Evolutionary conservation across 1,139 yeast species (phyloP), one percentile per base, ranked within the genome.

Genomic region (Geotrichum aggregatum): DNA sequence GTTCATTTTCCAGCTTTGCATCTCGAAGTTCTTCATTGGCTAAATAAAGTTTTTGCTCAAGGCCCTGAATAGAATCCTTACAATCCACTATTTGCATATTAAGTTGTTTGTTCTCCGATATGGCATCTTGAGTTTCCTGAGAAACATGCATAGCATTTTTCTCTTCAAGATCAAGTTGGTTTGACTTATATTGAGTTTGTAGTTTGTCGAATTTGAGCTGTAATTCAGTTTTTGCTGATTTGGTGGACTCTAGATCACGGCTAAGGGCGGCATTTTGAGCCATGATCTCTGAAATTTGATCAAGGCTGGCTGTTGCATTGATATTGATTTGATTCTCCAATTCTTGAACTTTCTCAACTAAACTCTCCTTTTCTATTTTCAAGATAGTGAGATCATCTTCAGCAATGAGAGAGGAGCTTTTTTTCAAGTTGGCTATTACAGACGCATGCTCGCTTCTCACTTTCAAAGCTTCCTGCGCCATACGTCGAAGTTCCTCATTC

Each of bases 401-500:
- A n/a, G 47, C 54, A 39, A 40, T 50, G 21, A 11, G 6, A 16
- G 26, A 7, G 6, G 11, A 14, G 18, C 46, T 30, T 48, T 58
- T 52, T 41, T 50, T 48, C 14, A 42, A 14, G 44, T 52, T 36
- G 14, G 52, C 55, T 18, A 57, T 28, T 47, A 60, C 49, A 3
- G 28, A 2, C n/a, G 18, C 24, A 24, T 41, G 48, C 6, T 44
- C 56, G 47, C 59, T 49, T 31, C 62, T 50, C 50, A 64, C 52
- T 33, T 55, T 48, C 56, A 58, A 33, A 45, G 57, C 40, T 52
- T 76, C 81, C 2, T 69, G 71, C 39, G 72, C 67, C 31, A 76
- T 61, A 57, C 62, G 58, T 31, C 78, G 69, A 61, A 82, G 66
- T 61, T 83, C 87, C 10, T 68, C 72, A 59, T 74, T 77, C 56